Base-by-base conservation (phyloP, 805 yeast species). In the Ogataea neopini region DNA sequence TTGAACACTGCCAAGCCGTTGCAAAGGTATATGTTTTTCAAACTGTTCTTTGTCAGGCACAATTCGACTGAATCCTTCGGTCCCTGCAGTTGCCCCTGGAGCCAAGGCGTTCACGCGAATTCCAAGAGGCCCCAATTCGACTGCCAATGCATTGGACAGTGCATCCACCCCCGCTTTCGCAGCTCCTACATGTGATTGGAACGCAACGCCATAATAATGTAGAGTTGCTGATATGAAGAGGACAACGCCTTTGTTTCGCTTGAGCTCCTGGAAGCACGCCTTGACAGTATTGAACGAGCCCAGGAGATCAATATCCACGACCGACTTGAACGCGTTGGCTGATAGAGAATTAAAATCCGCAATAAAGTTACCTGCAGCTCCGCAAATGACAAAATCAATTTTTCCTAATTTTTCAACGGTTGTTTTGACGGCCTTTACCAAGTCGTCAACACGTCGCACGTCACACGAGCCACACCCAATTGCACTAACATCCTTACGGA, bases 161-260 rank as follows among this genome's bases (percentile, higher is more conserved):
- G 97, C 95, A 64, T 92, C 98, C 35, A 92, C 77, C 20, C 97
- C 98, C 1, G 97, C 96, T 68, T 92, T 92, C 2, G 97, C 97
- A 0, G 97, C 97, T 5, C 91, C 85, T 3, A 90, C 97, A 60
- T 92, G 97, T 5, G 82, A 60, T 68, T 92, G 97, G 71, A 86
- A 82, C 11, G 96, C 96, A 23, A 86, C 81, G 9, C 97, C 97
- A 58, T 81, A 79, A 66, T 87, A 88, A 68, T 92, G 97, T 50
- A 92, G 75, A 2, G 97, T 91, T 2, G 98, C 95, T 41, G 91
- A 80, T 15, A 92, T 87, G 58, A 91, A 89, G 10, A 91, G 56
- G 13, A 88, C 73, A 2, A 81, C 69, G 20, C 98, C 97, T 65
- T 80, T 81, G 58, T 77, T 78, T 60, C 76, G 72, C 40, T 76